Base-by-base conservation (phyloP, 306 rosid genomes). In the Trifolium pratense region DNA sequence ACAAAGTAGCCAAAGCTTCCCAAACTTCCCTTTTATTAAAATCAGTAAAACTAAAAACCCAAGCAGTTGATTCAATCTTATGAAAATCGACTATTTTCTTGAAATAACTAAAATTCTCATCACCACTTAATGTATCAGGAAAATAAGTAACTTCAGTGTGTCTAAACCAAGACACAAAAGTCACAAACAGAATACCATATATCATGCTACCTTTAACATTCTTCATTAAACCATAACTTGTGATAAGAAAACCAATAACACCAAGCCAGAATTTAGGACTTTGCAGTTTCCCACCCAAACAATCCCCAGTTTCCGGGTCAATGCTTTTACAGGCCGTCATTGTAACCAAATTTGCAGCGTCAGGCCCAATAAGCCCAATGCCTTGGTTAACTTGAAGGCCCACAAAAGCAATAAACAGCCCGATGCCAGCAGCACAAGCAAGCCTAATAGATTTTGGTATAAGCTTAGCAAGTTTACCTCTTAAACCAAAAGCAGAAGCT, bases 341-440 rank as follows among this genome's bases (percentile, higher is more conserved):
- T 9, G 99, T 87, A 0, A 94, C 86, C 51, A 94, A 76, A 6
- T 89, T 94, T 0, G 97, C 79, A 0, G 78, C 14, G 25, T 91
- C 95, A 0, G 96, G 96, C 60, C 99, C 99, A 69, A 94, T 52
- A 9, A 91, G 87, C 77, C 99, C 97, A 55, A 94, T 49, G 0
- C 99, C 99, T 18, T 87, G 89, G 15, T 83, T 88, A 23, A 53
- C 49, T 53, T 94, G 99, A 0, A 94, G 57, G 84, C 97, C 99
- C 80, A 92, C 96, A 39, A 94, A 91, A 6, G 99, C 97, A 48
- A 94, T 91, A 46, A 94, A 94, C 58, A 94, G 93, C 71, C 99
- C 99, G 20, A 94, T 94, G 1, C 99, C 99, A 0, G 92, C 97
- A 0, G 91, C 95, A 14, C 76, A 87, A 31, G 93, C 97, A 11